Evolutionary conservation across 108 stramenopile genomes (phyloP).

Genomic region (Aurantiochytrium sp.): DNA sequence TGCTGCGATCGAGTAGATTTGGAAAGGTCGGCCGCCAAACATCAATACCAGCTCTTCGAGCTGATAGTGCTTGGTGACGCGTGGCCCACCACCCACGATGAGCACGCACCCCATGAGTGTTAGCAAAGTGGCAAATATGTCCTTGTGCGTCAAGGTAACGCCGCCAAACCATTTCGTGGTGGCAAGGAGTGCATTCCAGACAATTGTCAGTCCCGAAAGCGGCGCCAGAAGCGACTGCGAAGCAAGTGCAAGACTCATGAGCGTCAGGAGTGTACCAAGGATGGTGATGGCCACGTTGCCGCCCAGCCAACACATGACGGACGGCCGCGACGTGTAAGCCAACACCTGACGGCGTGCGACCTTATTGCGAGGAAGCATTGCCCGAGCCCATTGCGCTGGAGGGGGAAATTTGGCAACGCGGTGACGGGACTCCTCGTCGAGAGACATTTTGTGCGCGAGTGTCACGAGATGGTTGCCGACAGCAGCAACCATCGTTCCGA

Average conservation of each 20-base stretch:
- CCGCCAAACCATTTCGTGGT: background rate
- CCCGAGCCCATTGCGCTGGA: background rate
- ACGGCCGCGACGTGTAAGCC: background rate
- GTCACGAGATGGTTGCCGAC: slow-evolving; percentile 4
- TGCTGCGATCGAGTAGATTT: background rate
- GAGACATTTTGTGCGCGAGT: background rate
- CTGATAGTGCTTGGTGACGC: background rate
- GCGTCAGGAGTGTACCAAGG: background rate
- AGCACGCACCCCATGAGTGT: background rate
- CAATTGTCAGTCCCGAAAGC: background rate
- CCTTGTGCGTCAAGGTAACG: background rate
- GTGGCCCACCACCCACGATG: background rate
- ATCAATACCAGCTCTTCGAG: background rate
- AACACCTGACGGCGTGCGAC: background rate
- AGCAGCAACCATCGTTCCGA: slow-evolving; percentile 2
- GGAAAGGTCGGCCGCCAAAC: background rate
- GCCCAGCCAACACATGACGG: background rate
- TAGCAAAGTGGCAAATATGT: background rate
- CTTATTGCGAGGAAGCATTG: background rate
- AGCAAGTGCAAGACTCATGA: background rate
- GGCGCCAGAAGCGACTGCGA: background rate
- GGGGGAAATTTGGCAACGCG: background rate
- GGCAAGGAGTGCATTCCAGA: slow-evolving; percentile 6
- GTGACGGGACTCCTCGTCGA: background rate
- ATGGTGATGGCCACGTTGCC: slow-evolving; percentile 13